Evolutionary conservation across 257 asterid species (phyloP), one percentile per base, ranked within the genome.

Genomic region (Rubia yunnanensis): DNA sequence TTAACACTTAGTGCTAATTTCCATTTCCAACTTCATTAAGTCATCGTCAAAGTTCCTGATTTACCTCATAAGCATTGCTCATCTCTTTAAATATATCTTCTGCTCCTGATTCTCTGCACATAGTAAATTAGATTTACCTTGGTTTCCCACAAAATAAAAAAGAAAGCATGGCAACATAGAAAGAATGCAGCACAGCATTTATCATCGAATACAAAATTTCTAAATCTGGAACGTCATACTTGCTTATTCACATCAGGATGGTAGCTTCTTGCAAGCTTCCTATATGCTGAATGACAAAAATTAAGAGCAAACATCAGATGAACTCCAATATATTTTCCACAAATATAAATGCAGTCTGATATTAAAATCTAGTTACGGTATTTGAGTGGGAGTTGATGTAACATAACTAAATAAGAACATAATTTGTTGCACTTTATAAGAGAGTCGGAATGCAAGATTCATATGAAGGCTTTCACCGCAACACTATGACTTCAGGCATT

Each of bases 171-270:
- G 24, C 26, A 41, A 23, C 52, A 64, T 5, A 64, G 26, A 11
- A 1, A 39, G 34, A 68, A 58, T 57, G 24, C 18, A 57, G 24
- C 31, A 4, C 4, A 56, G 14, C 7, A 38, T 23, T n/a, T 30
- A 27, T 49, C 18, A 1, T 52, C 50, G 55, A 39, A n/a, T 5
- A 7, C 35, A 36, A 22, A 32, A 6, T n/a, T 20, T n/a, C 38
- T 1, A 13, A 65, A 57, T 26, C 28, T 36, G 28, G 11, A 30
- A 27, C 1, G 10, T 44, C 32, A 15, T 48, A 71, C 96, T 84
- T 76, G 85, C 99, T 86, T 94, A 87, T 86, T 90, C 71, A 94
- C 99, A 73, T 94, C 99, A 17, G 99, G 99, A 81, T 94, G 99
- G 78, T 80, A 83, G 73, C 77, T 88, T 81, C 99, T 78, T 38